Evolutionary conservation across 2,329 filamentous ascomycete genomes (phyloP), one percentile per base, ranked within the genome.

Genomic region (Tolypocladium pustulatum): DNA sequence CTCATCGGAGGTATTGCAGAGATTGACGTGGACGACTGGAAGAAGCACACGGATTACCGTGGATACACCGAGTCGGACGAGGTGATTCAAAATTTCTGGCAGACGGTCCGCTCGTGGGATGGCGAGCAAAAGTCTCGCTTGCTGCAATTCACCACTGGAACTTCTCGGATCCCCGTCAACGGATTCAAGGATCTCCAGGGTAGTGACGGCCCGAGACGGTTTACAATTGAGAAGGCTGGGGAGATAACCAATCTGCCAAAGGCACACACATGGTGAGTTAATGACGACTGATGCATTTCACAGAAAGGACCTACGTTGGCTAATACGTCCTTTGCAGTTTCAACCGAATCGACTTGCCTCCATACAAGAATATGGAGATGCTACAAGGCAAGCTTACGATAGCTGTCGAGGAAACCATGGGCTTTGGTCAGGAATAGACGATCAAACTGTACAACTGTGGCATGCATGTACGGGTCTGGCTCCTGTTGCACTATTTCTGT

Each of bases 1-100:
- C 82, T 99, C 65, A 97, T 99, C 70, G 94, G 94, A 65, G 94
- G 94, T 81, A 99, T 99, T 67, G 94, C 94, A n/a, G 94, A 99
- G 75, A 99, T 99, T 66, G 94, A 99, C 69, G 93, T 99, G 20
- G 94, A 99, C 61, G 94, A 99, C 75, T 99, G 94, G 94, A 97
- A 99, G 88, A 99, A 99, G 81, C 94, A 99, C 77, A 99, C 94
- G 54, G 94, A 99, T 71, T 99, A 99, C 75, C 89, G 94, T 66
- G 94, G 94, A 58, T 99, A 99, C 81, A 97, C 95, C 12, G 94
- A 99, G 76, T 91, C 87, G 59, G 94, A 99, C 68, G 91, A 97
- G 70, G 94, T 99, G 32, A 94, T 99, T 65, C 90, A 95, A 73
- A 92, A 95, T 79, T 99, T 99, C 83, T 99, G 94, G 94, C 92